Conservation (phyloP, 2,329 filamentous ascomycete species). For the Teratosphaeria nubilosa region DNA sequence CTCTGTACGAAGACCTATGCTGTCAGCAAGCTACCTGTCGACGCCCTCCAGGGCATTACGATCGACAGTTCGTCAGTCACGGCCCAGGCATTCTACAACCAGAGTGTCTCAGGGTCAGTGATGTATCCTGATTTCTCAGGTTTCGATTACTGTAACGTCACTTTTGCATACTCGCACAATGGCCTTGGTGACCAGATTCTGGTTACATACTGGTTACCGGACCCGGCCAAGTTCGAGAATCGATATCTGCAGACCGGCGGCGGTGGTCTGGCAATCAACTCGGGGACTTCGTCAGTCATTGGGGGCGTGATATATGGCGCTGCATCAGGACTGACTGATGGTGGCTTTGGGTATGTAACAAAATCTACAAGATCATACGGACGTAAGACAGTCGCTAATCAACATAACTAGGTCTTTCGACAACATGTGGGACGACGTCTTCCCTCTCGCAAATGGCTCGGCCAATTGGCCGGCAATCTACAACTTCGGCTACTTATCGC, state of each 20-base stretch:
- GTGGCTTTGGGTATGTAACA: constrained; percentile 34
- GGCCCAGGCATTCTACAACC: constrained; percentile 27
- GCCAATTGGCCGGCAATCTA: constrained; percentile 41
- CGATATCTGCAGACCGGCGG: constrained; percentile 38
- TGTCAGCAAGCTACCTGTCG: background rate
- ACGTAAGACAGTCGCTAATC: too few species aligned
- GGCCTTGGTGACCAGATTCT: constrained; percentile 27
- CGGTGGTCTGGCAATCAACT: constrained; percentile 38
- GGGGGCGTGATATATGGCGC: constrained; percentile 37
- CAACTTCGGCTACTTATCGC: constrained; percentile 43
- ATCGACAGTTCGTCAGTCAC: constrained; percentile 31
- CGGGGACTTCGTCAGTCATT: constrained; percentile 24
- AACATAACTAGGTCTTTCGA: constrained; percentile 24
- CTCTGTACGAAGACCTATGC: background rate
- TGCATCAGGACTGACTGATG: constrained; percentile 39
- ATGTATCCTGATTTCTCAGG: constrained; percentile 21
- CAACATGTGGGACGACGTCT: constrained; percentile 22
- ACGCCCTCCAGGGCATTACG: constrained; percentile 22
- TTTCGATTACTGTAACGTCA: constrained; percentile 36
- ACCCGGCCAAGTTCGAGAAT: constrained; percentile 35
- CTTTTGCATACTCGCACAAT: constrained; percentile 35
- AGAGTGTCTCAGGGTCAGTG: constrained; percentile 18
- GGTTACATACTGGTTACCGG: constrained; percentile 34
- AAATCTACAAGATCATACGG: too few species aligned
- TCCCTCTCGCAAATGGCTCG: constrained; percentile 34